Percentiles rank a stretch among this genome's conserved stretches.
phyloP scores from a whole-genome alignment of 1,284 basidiomycete species.

The Pseudozyma sp. region DNA sequence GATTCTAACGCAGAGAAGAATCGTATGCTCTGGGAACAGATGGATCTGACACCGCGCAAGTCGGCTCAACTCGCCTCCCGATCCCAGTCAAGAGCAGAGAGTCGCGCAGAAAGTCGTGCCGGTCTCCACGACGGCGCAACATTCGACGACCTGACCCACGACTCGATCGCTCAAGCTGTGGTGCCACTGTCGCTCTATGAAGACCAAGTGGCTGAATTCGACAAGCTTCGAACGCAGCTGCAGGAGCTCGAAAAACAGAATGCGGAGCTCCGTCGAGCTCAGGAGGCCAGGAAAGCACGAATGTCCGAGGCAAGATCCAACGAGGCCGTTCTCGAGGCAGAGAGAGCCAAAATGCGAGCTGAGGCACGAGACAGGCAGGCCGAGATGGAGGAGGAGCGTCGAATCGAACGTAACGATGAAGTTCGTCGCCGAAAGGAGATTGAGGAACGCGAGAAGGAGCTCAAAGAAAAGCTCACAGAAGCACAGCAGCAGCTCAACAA shows the following conservation, averaged over 20 bases:
- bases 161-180: conserved; percentile 52
- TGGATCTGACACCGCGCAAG: conserved; percentile 53
- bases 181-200: conserved; percentile 64
- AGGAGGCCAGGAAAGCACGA: conserved; percentile 42
- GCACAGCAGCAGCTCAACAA: conserved; percentile 63
- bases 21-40: conserved; percentile 68
- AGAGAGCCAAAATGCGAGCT: conserved; percentile 72
- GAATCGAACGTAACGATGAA: conserved; percentile 59
- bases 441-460: conserved; percentile 48
- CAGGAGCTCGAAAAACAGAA: conserved; percentile 50
- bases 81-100: conserved; percentile 43
- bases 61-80: conserved; percentile 41
- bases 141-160: conserved; percentile 30
- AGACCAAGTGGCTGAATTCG: conserved; percentile 67
- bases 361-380: conserved; percentile 74
- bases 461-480: conserved; percentile 48
- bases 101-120: conserved; percentile 18
- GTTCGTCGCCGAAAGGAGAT: conserved; percentile 55
- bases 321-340: conserved; percentile 51
- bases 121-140: too few relatives aligned
- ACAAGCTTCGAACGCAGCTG: conserved; percentile 63
- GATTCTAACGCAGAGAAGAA: conserved; percentile 70
- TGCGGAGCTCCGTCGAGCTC: conserved; percentile 38
- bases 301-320: conserved; percentile 42
- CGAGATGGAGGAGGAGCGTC: conserved; percentile 68